Evolutionary conservation across 805 yeast species (phyloP), one percentile per base, ranked within the genome.

Genomic region (Suhomyces vadensis): DNA sequence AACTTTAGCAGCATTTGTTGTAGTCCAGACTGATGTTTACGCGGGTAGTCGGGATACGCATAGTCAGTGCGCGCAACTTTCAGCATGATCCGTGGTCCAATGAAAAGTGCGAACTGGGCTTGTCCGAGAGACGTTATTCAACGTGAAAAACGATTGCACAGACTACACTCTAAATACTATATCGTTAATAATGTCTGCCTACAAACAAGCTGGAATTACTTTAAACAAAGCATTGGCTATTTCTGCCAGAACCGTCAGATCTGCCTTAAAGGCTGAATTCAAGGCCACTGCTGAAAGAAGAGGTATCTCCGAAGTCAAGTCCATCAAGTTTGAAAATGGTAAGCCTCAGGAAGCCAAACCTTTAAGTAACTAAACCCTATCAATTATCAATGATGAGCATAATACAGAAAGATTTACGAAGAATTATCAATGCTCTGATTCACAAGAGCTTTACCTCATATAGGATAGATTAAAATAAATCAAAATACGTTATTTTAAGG

Each of bases 171-270:
- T 21, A 9, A 22, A 17, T 21, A 22, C 25, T 19, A n/a, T 19
- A 39, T 29, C 22, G 17, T 44, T 21, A 39, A 50, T 43, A 27
- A 71, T 71, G 76, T 69, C 75, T 58, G 73, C 75, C 61, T 67
- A 69, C 67, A 70, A 71, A 61, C 76, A 71, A 71, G 76, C 76
- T 43, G 76, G 76, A 48, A 71, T 71, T 46, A 63, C 75, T 54
- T 82, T 85, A 76, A 88, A 87, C 85, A 87, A 84, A 69, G 92
- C 92, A 73, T 78, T 91, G 69, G 81, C 96, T 55, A 78, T 92
- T 63, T 87, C 97, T 62, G 96, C 97, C 63, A 82, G 82, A 67
- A 80, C 95, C 51, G 81, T 89, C 57, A 89, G 97, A 76, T 75
- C 78, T 59, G 84, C 97, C 41, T 81, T 92, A 66, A 92, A 92